Evolutionary conservation across 768 basidiomycete genomes (phyloP).

Genomic region (Rhodosporidiobolus odoratus): DNA sequence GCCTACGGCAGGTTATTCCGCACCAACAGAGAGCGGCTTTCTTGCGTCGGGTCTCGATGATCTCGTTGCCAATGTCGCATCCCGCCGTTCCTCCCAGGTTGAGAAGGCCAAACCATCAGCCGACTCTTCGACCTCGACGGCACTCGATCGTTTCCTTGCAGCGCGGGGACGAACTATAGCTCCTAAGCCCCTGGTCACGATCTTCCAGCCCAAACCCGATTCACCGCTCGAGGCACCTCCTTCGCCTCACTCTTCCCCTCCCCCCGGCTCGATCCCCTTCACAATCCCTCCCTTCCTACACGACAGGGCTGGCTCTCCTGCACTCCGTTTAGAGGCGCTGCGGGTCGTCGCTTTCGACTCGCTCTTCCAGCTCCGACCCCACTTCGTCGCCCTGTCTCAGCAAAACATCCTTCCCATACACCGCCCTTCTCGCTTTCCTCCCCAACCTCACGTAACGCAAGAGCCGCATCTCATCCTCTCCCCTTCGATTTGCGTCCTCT

Average conservation of each 20-base stretch:
- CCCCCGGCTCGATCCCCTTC: conserved; percentile 4
- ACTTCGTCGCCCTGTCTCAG: neutral
- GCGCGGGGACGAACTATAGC: neutral
- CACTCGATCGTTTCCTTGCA: conserved; percentile 7
- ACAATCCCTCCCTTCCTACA: neutral
- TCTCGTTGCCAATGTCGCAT: neutral
- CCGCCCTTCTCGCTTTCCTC: neutral
- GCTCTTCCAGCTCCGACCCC: neutral
- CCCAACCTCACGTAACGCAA: no score
- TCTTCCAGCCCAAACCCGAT: neutral
- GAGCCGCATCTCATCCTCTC: conserved; percentile 14
- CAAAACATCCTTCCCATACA: neutral
- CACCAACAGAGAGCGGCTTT: no score
- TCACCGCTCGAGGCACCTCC: neutral
- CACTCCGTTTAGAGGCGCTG: neutral
- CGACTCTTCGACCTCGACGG: neutral
- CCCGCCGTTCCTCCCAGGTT: neutral
- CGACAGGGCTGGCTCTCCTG: neutral
- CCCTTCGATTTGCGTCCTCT: neutral
- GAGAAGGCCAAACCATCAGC: neutral
- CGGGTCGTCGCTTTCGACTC: neutral
- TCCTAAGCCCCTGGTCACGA: no score
- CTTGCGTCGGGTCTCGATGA: neutral
- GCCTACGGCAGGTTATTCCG: no score
- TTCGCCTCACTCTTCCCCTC: neutral